A percentile compares a stretch with the other conserved stretches of the same genome.
Conservation (phyloP, 2,329 filamentous ascomycete species). For the Aspergillus neoniger region DNA sequence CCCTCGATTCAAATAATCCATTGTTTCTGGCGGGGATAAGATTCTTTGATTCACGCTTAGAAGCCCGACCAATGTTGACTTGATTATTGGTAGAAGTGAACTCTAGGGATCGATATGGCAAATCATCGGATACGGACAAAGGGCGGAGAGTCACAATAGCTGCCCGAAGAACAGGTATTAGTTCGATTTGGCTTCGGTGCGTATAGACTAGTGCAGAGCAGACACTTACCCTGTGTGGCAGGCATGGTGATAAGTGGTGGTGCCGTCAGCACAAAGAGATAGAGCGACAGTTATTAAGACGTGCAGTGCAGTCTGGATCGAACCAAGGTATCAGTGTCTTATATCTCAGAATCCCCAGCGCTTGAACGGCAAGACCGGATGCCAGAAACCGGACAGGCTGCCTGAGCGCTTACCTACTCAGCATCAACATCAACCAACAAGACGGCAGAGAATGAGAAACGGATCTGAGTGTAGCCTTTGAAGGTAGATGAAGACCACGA, state of each 20-base stretch:
- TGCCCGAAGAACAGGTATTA: conserved; percentile 22
- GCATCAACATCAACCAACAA: background rate
- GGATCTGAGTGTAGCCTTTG: background rate
- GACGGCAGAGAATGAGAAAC: background rate
- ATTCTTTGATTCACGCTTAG: conserved; percentile 40
- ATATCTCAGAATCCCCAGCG: background rate
- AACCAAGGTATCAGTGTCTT: background rate
- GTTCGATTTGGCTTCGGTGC: conserved; percentile 1
- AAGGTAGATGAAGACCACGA: background rate
- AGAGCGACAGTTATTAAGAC: background rate
- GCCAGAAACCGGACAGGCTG: background rate
- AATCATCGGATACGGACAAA: conserved; percentile 25
- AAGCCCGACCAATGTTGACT: conserved; percentile 45
- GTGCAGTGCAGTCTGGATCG: background rate
- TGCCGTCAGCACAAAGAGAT: background rate
- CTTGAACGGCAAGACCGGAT: background rate
- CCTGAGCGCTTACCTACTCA: background rate
- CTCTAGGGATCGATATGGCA: conserved; percentile 35
- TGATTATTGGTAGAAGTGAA: conserved; percentile 30
- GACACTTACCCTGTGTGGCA: conserved; percentile 26
- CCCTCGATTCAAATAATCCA: conserved; percentile 49
- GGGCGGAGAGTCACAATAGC: conserved; percentile 38
- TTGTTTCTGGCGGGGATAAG: conserved; percentile 42
- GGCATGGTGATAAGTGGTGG: conserved; percentile 22
- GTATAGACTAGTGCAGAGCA: background rate